phyloP scores from a whole-genome alignment of 805 yeast species.

The Candida chauliodis region DNA sequence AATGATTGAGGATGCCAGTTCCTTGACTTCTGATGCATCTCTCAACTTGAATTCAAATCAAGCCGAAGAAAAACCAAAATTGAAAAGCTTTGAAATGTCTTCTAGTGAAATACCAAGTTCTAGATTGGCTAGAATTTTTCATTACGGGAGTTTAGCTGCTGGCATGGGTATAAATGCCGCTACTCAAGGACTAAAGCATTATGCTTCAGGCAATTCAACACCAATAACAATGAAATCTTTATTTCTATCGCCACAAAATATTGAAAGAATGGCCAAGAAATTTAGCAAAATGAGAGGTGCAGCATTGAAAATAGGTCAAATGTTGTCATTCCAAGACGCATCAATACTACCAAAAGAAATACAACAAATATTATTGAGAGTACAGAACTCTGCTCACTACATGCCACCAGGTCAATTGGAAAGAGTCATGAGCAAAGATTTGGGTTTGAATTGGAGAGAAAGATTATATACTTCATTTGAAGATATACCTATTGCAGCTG shows the following conservation, averaged over 20 bases:
- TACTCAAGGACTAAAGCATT: constrained; percentile 67
- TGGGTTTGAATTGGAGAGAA: constrained; percentile 77
- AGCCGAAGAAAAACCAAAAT: constrained; percentile 15
- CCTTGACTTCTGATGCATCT: background rate
- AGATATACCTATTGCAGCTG: constrained; percentile 88
- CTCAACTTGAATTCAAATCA: background rate
- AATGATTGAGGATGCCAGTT: constrained; percentile 4
- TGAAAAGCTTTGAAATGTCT: constrained; percentile 45
- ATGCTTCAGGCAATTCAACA: constrained; percentile 47
- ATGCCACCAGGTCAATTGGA: constrained; percentile 94
- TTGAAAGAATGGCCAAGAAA: constrained; percentile 83
- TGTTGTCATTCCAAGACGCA: constrained; percentile 91
- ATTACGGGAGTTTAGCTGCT: constrained; percentile 90
- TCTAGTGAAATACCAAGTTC: constrained; percentile 81
- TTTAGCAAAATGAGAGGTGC: constrained; percentile 98
- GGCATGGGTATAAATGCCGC: constrained; percentile 85
- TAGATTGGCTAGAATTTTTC: constrained; percentile 83
- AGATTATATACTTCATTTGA: constrained; percentile 69
- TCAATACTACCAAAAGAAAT: constrained; percentile 80
- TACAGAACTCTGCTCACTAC: constrained; percentile 92
- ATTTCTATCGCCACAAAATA: constrained; percentile 74
- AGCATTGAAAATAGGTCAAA: constrained; percentile 94
- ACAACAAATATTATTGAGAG: constrained; percentile 73
- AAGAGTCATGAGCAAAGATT: constrained; percentile 63
- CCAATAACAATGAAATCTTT: constrained; percentile 51